phyloP scores from a whole-genome alignment of 2,329 filamentous ascomycete genomes.

The Thielaviopsis euricoi region DNA sequence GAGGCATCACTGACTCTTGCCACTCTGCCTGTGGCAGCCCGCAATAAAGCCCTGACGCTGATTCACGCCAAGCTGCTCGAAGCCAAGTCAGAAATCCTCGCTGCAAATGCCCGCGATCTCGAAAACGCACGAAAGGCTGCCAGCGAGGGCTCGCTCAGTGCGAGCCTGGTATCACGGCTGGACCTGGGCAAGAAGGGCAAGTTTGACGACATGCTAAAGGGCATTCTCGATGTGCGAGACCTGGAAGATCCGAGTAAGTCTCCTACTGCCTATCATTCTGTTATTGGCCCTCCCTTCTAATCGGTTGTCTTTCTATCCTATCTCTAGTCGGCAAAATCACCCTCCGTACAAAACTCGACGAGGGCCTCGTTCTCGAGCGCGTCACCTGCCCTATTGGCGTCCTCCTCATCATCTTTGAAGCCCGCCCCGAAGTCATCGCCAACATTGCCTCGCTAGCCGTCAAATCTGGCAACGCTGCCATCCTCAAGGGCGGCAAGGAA shows the following conservation, averaged over 20 bases:
- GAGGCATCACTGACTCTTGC: slow-evolving; percentile 69
- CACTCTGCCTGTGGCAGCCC: slow-evolving; percentile 54
- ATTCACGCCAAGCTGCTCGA: slow-evolving; percentile 62
- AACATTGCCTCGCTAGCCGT: slow-evolving; percentile 93
- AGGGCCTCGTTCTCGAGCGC: slow-evolving; percentile 69
- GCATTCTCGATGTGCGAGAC: slow-evolving; percentile 72
- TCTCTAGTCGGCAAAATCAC: slow-evolving; percentile 63
- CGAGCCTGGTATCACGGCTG: slow-evolving; percentile 72
- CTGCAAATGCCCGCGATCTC: slow-evolving; percentile 74
- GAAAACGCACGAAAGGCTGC: slow-evolving; percentile 57
- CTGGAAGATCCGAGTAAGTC: slow-evolving; percentile 69
- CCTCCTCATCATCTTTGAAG: slow-evolving; percentile 96
- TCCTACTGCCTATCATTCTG: background rate
- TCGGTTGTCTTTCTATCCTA: background rate
- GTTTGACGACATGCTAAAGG: slow-evolving; percentile 95
- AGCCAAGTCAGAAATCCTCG: slow-evolving; percentile 59
- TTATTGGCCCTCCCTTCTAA: background rate
- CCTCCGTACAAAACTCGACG: slow-evolving; percentile 69
- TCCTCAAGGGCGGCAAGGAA: slow-evolving; percentile 93
- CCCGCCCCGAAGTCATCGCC: slow-evolving; percentile 91
- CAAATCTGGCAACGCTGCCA: slow-evolving; percentile 93
- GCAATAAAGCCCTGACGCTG: slow-evolving; percentile 70
- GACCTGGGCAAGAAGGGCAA: slow-evolving; percentile 78
- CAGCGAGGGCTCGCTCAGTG: slow-evolving; percentile 56
- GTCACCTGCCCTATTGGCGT: slow-evolving; percentile 92